Conservation (phyloP, 805 yeast genomes). For the Sungouiozyma intestinalis region DNA sequence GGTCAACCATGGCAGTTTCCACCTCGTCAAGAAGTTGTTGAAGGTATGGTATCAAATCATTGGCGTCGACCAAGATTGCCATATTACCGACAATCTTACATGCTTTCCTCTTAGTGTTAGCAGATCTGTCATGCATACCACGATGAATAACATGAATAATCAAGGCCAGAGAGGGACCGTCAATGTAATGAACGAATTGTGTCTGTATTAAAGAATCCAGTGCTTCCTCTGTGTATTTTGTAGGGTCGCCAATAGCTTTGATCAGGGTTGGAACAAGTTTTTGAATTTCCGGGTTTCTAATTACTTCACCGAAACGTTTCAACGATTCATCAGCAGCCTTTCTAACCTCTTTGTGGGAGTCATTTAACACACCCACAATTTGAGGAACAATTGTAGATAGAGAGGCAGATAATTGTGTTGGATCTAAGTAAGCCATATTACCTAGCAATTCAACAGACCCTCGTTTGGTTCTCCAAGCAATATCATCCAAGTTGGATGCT, state of each 20-base stretch:
- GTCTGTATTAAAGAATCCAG: conserved; percentile 78
- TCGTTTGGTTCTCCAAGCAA: conserved; percentile 92
- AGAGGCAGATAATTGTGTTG: conserved; percentile 83
- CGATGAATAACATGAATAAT: conserved; percentile 91
- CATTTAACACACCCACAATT: conserved; percentile 88
- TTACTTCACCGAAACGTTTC: conserved; percentile 91
- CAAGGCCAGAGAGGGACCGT: conserved; percentile 93
- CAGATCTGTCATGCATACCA: conserved; percentile 93
- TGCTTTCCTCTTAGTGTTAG: conserved; percentile 81
- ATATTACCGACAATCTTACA: conserved; percentile 98
- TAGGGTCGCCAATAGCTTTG: conserved; percentile 93
- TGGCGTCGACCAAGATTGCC: conserved; percentile 88
- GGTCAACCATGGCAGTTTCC: conserved; percentile 94
- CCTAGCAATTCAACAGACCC: conserved; percentile 95
- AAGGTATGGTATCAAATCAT: conserved; percentile 78
- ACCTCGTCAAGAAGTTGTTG: conserved; percentile 68
- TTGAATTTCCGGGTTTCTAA: conserved; percentile 94
- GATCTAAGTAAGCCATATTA: conserved; percentile 95
- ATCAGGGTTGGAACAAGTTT: conserved; percentile 76
- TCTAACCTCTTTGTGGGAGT: conserved; percentile 93
- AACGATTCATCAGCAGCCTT: conserved; percentile 86
- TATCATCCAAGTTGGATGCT: conserved; percentile 71
- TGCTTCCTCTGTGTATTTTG: conserved; percentile 79
- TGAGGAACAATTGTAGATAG: conserved; percentile 89
- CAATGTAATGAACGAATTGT: conserved; percentile 93